Conservation (phyloP, 441 rosid genomes). For the Kokia cookei region DNA sequence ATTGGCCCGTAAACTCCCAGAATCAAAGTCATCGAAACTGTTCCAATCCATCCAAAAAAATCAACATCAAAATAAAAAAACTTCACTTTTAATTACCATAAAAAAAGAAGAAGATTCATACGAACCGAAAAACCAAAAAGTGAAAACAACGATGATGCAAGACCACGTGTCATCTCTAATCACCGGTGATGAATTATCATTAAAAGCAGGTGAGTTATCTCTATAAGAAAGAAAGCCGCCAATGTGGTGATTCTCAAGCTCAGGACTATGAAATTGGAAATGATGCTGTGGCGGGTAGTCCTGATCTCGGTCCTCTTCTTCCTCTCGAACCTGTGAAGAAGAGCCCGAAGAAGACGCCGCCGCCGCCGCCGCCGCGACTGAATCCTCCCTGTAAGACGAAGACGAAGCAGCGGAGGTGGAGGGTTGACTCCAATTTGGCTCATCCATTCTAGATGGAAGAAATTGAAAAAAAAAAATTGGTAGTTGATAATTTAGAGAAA, state of each 20-base stretch:
- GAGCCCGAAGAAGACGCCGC: constrained; percentile 22
- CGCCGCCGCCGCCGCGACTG: not conserved
- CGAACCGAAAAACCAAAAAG: constrained; percentile 75
- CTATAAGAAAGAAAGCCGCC: constrained; percentile 31
- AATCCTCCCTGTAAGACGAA: constrained; percentile 20
- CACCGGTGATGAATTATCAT: constrained; percentile 21
- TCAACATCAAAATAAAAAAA: not conserved
- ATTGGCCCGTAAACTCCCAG: constrained; percentile 54
- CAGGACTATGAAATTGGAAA: constrained; percentile 26
- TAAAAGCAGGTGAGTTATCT: constrained; percentile 28
- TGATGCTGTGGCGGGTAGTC: constrained; percentile 10
- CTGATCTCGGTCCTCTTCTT: constrained; percentile 22
- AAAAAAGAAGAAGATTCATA: not conserved
- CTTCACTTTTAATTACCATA: not conserved
- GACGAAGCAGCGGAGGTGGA: constrained; percentile 22
- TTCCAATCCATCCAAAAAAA: constrained; percentile 13
- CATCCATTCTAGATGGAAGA: constrained; percentile 34
- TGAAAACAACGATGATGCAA: constrained; percentile 60
- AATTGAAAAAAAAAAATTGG: not conserved
- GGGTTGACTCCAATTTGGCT: constrained; percentile 30
- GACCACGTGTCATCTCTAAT: constrained; percentile 77
- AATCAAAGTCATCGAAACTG: constrained; percentile 72
- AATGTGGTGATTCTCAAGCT: constrained; percentile 28
- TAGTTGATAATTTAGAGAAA: not conserved
- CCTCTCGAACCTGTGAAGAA: constrained; percentile 40